phyloP scores from a whole-genome alignment of 805 yeast genomes.

The Priceomyces melissophilus region DNA sequence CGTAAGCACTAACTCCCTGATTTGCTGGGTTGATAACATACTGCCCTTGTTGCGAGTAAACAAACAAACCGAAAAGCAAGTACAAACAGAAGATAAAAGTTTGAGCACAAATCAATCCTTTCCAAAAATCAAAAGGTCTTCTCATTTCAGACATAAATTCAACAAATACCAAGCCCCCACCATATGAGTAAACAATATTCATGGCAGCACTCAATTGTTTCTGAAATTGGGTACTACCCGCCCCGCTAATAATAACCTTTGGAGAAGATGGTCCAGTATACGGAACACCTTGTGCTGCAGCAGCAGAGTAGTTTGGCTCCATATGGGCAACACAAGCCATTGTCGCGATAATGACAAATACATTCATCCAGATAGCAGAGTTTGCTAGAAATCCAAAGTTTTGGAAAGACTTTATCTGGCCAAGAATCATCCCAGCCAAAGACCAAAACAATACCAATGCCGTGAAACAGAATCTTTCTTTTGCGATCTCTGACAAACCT shows the following conservation, averaged over 20 bases:
- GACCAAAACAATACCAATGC: constrained; percentile 43
- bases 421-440: constrained; percentile 39
- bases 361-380: constrained; percentile 45
- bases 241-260: constrained; percentile 23
- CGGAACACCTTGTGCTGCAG: constrained; percentile 11
- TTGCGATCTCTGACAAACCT: constrained; percentile 38
- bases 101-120: constrained; percentile 44
- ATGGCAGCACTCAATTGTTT: constrained; percentile 36
- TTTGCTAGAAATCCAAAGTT: constrained; percentile 41
- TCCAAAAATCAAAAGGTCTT: constrained; percentile 47
- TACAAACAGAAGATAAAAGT: constrained; percentile 35
- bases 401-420: constrained; percentile 38
- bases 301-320: constrained; percentile 31
- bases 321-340: constrained; percentile 39
- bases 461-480: constrained; percentile 35
- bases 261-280: constrained; percentile 18
- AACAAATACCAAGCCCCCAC: constrained; percentile 49
- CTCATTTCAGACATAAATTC: constrained; percentile 49
- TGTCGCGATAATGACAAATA: constrained; percentile 40
- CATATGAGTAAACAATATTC: constrained; percentile 48
- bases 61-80: constrained; percentile 40
- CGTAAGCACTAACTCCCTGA: constrained; percentile 37
- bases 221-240: constrained; percentile 13
- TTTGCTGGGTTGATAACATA: constrained; percentile 42
- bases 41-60: constrained; percentile 46